Evolutionary conservation across 75 land plant genomes (phyloP).

Genomic region (Chamaecyparis obtusa): DNA sequence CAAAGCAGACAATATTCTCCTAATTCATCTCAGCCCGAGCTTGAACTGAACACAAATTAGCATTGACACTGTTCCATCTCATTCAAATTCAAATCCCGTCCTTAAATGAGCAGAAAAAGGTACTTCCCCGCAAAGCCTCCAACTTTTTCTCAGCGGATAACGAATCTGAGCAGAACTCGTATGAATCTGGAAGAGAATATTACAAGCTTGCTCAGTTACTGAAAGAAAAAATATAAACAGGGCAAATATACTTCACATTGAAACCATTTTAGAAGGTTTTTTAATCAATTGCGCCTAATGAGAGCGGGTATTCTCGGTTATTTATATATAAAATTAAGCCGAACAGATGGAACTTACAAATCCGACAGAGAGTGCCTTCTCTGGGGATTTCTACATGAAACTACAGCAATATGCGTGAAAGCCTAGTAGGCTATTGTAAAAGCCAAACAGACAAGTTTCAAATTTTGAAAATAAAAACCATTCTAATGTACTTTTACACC

Average conservation of each 20-base stretch:
- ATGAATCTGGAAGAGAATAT: neutral
- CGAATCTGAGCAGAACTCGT: neutral
- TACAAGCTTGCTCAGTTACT: neutral
- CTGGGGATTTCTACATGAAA: neutral
- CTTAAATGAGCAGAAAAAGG: no score
- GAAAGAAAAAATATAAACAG: neutral
- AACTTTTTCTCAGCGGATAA: neutral
- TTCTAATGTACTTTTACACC: neutral
- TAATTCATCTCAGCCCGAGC: neutral
- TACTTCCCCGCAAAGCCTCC: neutral
- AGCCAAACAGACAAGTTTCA: neutral
- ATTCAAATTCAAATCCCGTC: neutral
- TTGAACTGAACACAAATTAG: neutral
- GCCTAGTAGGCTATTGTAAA: neutral
- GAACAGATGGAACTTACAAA: no score
- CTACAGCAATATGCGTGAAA: neutral
- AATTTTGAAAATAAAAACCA: neutral
- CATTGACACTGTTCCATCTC: neutral
- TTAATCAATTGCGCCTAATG: neutral
- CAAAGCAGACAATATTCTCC: neutral
- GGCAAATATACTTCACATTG: neutral
- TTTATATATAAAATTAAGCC: neutral
- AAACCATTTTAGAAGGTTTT: neutral
- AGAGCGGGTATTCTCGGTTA: neutral
- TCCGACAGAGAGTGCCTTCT: neutral